Base-by-base conservation (phyloP, 352 stramenopile genomes). In the Phytophthora pluvialis region DNA sequence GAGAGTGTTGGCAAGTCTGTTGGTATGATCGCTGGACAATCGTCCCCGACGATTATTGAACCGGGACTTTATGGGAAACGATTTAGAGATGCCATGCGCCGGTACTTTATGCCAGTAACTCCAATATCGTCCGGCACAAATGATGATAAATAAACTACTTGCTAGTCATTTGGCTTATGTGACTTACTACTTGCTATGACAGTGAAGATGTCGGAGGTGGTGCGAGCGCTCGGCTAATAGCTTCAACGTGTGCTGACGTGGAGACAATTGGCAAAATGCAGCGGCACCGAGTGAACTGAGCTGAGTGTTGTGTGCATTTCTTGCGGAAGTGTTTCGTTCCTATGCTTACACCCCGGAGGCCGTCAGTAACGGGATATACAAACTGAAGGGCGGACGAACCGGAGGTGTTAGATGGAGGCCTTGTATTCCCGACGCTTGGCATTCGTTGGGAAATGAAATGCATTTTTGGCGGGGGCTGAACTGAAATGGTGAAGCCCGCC, bases 1-100 rank as follows among this genome's bases (percentile, higher is more conserved):
- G 98, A 99, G 71, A 97, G 97, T 70, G 95, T 99, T 29, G 96
- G 97, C 25, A 99, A 99, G 74, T 98, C 90, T 62, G 89, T 99
- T 25, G 93, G 95, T 10, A 99, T 99, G 97, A 98, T 99, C 18
- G 97, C 98, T 36, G 97, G 98, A 6, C 93, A 98, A 58, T 97
- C 94, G 18, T 98, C 98, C 42, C 94, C 94, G 8, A 99, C 98
- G 2, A 99, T 99, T 57, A 98, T 99, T 65, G 96, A 99, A 66
- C 97, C 98, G 4, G 89, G 84, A 5, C 72, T 98, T 31, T 99
- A 99, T 70, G 95, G 95, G 29, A 96, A 98, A 63, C 89, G 97
- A 13, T 99, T 99, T 60, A 86, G 75, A 28, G 95, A 98, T 67
- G 97, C 96, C 3, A 98, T 99, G 71, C 84, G 95, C 13, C 77